Conservation (phyloP, 805 yeast species). For the Maudiozyma barnettii region DNA sequence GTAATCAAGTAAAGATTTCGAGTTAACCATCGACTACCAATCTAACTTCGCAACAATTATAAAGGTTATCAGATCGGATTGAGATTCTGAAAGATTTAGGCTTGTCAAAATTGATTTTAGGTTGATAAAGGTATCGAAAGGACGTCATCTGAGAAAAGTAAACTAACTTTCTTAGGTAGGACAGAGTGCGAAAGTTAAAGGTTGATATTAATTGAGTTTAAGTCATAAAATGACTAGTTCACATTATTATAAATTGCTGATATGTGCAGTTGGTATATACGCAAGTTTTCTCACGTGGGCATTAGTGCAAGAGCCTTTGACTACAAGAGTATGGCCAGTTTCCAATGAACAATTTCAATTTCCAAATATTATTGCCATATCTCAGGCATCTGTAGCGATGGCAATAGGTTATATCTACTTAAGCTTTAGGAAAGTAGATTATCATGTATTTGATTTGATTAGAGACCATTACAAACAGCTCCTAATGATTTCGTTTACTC, state of each 20-base stretch:
- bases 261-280: slow-evolving; percentile 59
- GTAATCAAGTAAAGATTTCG: no score
- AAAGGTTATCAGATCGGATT: no score
- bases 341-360: slow-evolving; percentile 52
- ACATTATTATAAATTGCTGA: slow-evolving; percentile 10
- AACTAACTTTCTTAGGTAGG: no score
- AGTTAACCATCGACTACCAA: no score
- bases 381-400: slow-evolving; percentile 68
- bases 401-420: slow-evolving; percentile 58
- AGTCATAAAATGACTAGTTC: background rate
- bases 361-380: slow-evolving; percentile 66
- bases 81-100: no score
- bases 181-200: no score
- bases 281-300: slow-evolving; percentile 88
- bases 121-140: no score
- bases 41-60: no score
- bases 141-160: no score
- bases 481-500: slow-evolving; percentile 54
- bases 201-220: no score
- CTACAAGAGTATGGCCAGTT: slow-evolving; percentile 62
- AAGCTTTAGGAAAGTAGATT: slow-evolving; percentile 22
- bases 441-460: slow-evolving; percentile 30
- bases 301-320: slow-evolving; percentile 77
- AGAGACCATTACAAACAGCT: slow-evolving; percentile 31
- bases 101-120: no score